Base-by-base conservation (phyloP, 2,329 filamentous ascomycete species). In the Diaporthe vaccinii region DNA sequence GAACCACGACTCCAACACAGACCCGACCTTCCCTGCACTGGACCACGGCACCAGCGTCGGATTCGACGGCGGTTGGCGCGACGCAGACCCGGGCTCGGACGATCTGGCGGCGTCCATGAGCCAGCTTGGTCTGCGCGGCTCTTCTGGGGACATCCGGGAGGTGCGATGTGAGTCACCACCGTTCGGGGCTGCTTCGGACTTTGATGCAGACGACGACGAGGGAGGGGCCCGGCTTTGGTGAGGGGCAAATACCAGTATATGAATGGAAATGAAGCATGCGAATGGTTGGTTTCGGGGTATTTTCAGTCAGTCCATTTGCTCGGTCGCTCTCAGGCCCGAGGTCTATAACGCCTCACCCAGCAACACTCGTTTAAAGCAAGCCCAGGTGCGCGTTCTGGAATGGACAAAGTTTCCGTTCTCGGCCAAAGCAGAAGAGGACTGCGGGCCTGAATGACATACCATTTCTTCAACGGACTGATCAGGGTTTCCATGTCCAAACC, bases 1-100 rank as follows among this genome's bases (percentile, higher is more conserved):
- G 62, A 73, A 57, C 14, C 78, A 84, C 28, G 83, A 85, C 22
- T 84, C 83, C 0, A 84, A 81, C 31, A 82, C 80, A 4, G 75
- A 78, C 20, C 73, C 59, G 17, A 75, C 73, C 14, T 76, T 58
- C 22, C 65, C 62, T 9, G 22, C 44, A 8, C 31, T 31, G 22
- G 49, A 69, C 17, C 61, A n/a, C 2, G 53, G 44, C 2, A 65
- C 70, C 58, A 73, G 70, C 25, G 8, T 73, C 1, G 70, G 70
- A 0, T 73, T 36, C 7, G 65, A 73, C 1, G 39, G 34, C 0
- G 58, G 39, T 0, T 44, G 34, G 22, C 15, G 28, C 10, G 25
- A 44, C 70, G 25, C 25, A 14, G 34, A 34, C n/a, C 12, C 25
- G 17, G 31, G n/a, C n/a, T 10, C 53, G 12, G n/a, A 25, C 1